These are phyloP conservation scores for Selenicereus undatus DNA, from an alignment of 148 eudicot genomes.

Conservation along the genomic window DNA sequence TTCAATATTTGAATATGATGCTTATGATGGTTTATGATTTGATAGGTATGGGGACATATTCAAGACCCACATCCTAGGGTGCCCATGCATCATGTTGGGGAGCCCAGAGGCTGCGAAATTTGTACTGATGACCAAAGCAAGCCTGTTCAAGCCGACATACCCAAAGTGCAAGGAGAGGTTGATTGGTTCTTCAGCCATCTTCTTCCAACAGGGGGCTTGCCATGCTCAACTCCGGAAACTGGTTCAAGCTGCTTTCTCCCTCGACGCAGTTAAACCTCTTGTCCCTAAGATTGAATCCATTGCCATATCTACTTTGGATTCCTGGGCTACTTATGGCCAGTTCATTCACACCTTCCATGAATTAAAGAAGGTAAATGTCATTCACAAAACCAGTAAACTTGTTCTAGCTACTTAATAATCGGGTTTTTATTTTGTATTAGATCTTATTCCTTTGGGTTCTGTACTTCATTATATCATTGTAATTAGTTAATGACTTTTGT, in stretches of 20 bases:
- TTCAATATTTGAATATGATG: neutral
- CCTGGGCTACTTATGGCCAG: slow-evolving; percentile 34
- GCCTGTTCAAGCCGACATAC: slow-evolving; percentile 78
- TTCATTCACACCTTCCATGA: slow-evolving; percentile 30
- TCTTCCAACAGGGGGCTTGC: slow-evolving; percentile 70
- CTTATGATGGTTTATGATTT: neutral
- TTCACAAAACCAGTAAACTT: neutral
- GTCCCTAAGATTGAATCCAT: slow-evolving; percentile 39
- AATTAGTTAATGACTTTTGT: neutral
- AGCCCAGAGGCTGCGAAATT: slow-evolving; percentile 66
- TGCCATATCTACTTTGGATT: slow-evolving; percentile 34
- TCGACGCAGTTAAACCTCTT: slow-evolving; percentile 28
- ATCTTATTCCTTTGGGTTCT: too few relatives aligned
- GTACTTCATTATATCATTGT: too few relatives aligned
- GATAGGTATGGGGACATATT: slow-evolving; percentile 83
- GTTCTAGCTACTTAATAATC: too few relatives aligned
- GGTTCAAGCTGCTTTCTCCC: slow-evolving; percentile 41
- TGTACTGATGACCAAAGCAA: slow-evolving; percentile 68
- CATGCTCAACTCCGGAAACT: slow-evolving; percentile 57
- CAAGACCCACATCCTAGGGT: slow-evolving; percentile 85
- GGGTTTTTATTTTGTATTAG: too few relatives aligned
- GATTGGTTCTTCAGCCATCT: slow-evolving; percentile 71
- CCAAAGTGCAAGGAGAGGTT: slow-evolving; percentile 80
- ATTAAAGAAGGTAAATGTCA: slow-evolving; percentile 30
- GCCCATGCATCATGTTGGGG: slow-evolving; percentile 80